Evolutionary conservation across 2,329 filamentous ascomycete genomes (phyloP).

Genomic region (Didymella arachidicola): DNA sequence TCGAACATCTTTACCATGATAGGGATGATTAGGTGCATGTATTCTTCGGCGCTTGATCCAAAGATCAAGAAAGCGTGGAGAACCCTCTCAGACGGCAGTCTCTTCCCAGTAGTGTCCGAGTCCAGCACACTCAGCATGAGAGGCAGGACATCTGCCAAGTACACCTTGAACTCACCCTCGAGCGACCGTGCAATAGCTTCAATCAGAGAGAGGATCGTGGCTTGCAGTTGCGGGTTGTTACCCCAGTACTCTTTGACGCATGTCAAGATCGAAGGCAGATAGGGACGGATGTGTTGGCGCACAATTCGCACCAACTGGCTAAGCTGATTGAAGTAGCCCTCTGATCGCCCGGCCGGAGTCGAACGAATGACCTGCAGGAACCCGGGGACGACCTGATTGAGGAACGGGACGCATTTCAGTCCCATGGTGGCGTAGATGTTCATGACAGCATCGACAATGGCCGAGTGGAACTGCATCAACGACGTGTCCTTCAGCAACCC

Average conservation of each 20-base stretch:
- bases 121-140: conserved; percentile 95
- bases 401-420: conserved; percentile 92
- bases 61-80: conserved; percentile 96
- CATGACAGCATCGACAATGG: conserved; percentile 97
- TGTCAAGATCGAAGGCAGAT: conserved; percentile 83
- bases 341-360: conserved; percentile 77
- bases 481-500: conserved; percentile 92
- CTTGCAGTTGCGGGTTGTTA: conserved; percentile 78
- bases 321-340: conserved; percentile 97
- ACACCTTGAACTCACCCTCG: conserved; percentile 98
- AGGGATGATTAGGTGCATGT: conserved; percentile 98
- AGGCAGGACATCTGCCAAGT: conserved; percentile 85
- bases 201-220: conserved; percentile 88
- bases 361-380: conserved; percentile 89
- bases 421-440: conserved; percentile 97
- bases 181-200: conserved; percentile 93
- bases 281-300: conserved; percentile 92
- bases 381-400: conserved; percentile 91
- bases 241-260: conserved; percentile 93
- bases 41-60: conserved; percentile 93
- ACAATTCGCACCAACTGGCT: conserved; percentile 94
- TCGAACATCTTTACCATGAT: conserved; percentile 95
- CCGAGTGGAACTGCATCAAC: conserved; percentile 86
- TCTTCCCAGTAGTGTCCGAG: conserved; percentile 76
- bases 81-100: conserved; percentile 86